Evolutionary conservation across 169 alveolate species (phyloP).

Genomic region (Plasmodium malariae): DNA sequence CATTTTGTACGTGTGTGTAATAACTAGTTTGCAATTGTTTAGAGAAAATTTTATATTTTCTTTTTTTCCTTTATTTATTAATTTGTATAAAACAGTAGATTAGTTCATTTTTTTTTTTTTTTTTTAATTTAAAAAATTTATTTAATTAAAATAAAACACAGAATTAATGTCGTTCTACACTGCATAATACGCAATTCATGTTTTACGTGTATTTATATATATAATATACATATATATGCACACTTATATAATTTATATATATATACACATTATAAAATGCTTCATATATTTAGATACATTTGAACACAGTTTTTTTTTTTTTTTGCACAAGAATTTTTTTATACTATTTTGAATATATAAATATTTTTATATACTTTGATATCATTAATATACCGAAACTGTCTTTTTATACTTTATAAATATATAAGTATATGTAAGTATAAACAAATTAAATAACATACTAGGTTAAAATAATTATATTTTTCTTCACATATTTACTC

Average conservation of each 20-base stretch:
- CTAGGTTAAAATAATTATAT: constrained; percentile 33
- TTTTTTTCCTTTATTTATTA: constrained; percentile 18
- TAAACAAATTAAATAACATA: constrained; percentile 58
- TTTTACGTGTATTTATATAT: constrained; percentile 22
- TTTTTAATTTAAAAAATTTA: constrained; percentile 35
- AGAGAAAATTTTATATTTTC: constrained; percentile 13
- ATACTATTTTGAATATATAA: constrained; percentile 59
- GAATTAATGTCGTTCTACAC: constrained; percentile 27
- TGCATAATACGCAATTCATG: constrained; percentile 23
- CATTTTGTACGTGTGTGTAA: no score
- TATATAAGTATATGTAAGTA: constrained; percentile 4
- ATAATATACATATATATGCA: no score
- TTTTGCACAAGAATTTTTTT: constrained; percentile 5
- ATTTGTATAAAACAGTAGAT: constrained; percentile 31
- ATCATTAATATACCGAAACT: constrained; percentile 22
- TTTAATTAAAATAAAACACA: constrained; percentile 47
- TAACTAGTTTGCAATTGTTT: constrained; percentile 6
- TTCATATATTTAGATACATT: constrained; percentile 33
- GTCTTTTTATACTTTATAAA: constrained; percentile 33
- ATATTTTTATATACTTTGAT: constrained; percentile 41
- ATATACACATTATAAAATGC: neutral
- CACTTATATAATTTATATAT: no score
- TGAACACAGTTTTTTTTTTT: constrained; percentile 1
- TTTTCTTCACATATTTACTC: neutral
- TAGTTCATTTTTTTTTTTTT: constrained; percentile 25